Evolutionary conservation across 1,139 yeast species (phyloP).

Genomic region (Protomyces macrosporus): DNA sequence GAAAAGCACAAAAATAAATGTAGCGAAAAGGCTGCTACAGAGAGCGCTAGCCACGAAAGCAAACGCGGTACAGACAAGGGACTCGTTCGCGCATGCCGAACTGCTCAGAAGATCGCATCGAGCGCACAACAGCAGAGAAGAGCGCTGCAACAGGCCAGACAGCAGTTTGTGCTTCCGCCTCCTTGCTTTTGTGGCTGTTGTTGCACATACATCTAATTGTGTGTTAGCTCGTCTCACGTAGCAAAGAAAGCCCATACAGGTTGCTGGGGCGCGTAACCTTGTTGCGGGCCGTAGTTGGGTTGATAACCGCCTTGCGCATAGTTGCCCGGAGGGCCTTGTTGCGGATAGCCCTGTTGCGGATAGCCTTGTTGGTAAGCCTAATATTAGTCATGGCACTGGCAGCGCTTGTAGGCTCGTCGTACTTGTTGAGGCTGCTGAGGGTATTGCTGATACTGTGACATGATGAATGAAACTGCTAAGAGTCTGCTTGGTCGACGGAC

Average conservation of each 20-base stretch:
- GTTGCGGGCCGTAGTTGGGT: not conserved
- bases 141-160: slow-evolving; percentile 15
- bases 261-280: slow-evolving; percentile 10
- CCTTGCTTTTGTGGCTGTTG: not conserved
- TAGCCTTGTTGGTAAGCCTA: not conserved
- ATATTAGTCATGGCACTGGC: not conserved
- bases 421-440: slow-evolving; percentile 17
- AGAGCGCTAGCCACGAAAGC: too few species aligned
- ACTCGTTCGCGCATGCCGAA: too few species aligned
- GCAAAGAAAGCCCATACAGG: not conserved
- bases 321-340: slow-evolving; percentile 1
- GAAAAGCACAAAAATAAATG: too few species aligned
- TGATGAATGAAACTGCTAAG: not conserved
- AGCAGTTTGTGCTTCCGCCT: not conserved
- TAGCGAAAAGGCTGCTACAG: too few species aligned
- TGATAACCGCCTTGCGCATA: not conserved
- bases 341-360: slow-evolving; percentile 9
- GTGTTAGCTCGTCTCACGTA: not conserved
- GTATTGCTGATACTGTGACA: slow-evolving; percentile 11
- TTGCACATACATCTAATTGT: slow-evolving; percentile 6
- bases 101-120: slow-evolving; percentile 9
- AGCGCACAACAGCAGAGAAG: slow-evolving; percentile 20
- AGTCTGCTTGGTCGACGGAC: not conserved
- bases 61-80: too few species aligned
- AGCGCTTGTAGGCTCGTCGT: not conserved